Evolutionary conservation across 2,329 filamentous ascomycete species (phyloP), one percentile per base, ranked within the genome.

Genomic region (Rutstroemia sydowiana): DNA sequence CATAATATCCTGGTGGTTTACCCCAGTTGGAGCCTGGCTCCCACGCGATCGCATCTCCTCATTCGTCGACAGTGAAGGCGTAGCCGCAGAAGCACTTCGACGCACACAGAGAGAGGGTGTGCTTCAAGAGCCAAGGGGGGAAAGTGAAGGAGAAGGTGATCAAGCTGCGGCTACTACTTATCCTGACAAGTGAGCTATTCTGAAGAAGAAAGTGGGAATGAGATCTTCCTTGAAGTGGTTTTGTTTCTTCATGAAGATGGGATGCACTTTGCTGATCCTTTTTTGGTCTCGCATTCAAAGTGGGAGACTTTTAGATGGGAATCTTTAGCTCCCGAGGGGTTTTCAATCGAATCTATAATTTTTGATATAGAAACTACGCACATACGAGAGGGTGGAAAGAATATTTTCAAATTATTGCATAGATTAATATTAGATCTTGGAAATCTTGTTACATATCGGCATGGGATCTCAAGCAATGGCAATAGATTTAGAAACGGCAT

Each of bases 1-100:
- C 1, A 16, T 56, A 11, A 45, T 51, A 21, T 53, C 52, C n/a
- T 56, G 54, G 54, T 56, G 51, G 54, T 48, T 52, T 6, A 52
- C 44, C 5, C 49, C 49, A 3, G 43, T 42, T 18, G 49, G 44
- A 14, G 14, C 44, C 11, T 52, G 49, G 49, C 32, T 52, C 8
- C 49, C 49, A 4, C 43, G 44, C 18, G 49, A 52, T 32, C 49
- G 49, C 28, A 52, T 52, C 32, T 48, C 49, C n/a, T 36, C 47
- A 41, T 52, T 52, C 28, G 49, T 52, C 10, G 44, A 52, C 32
- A 52, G 44, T 18, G 49, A 41, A n/a, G 49, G 49, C 11, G 43
- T 18, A 10, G 18, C 49, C 2, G 49, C 43, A 13, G 21, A 48
- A 20, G 44, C 18, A 2, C 49, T 48, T 30, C 49, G 36, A 36